These are phyloP conservation scores for Coemansia sp. DNA, from an alignment of 192 early-diverging fungal species.

Conservation along the genomic window DNA sequence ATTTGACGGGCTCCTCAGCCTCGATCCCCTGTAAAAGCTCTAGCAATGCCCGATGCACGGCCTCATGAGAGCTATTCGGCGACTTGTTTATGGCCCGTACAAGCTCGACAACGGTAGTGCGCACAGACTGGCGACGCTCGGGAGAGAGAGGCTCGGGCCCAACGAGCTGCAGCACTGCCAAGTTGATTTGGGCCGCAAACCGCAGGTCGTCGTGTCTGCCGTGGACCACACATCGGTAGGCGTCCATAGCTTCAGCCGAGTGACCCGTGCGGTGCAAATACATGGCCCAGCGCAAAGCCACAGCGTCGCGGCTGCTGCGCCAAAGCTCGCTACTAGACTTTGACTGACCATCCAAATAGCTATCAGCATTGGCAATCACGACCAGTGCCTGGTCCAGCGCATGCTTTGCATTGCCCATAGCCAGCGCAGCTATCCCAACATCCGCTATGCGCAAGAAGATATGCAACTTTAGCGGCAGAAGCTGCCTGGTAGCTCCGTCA, in stretches of 20 bases:
- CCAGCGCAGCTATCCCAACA: constrained; percentile 15
- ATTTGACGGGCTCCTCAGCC: constrained; percentile 33
- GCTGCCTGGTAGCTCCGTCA: constrained; percentile 14
- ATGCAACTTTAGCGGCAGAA: constrained; percentile 26
- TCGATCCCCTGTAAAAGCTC: constrained; percentile 39
- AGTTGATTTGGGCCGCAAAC: constrained; percentile 27
- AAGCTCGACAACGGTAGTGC: background rate
- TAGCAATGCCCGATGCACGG: constrained; percentile 11
- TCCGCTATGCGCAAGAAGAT: constrained; percentile 33
- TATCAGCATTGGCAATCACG: background rate
- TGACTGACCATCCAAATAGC: background rate
- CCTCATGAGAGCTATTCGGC: constrained; percentile 16
- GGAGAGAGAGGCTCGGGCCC: constrained; percentile 1
- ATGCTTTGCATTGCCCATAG: constrained; percentile 27
- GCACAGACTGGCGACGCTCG: background rate
- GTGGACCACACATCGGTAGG: constrained; percentile 30
- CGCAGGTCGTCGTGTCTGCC: constrained; percentile 16
- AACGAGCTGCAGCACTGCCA: constrained; percentile 13
- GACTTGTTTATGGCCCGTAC: constrained; percentile 1
- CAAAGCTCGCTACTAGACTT: constrained; percentile 13
- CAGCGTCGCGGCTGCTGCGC: constrained; percentile 28
- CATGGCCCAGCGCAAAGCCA: constrained; percentile 49
- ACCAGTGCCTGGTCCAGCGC: constrained; percentile 30
- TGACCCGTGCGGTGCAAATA: constrained; percentile 44
- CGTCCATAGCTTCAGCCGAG: constrained; percentile 26